Percentiles rank a stretch among this genome's conserved stretches.
Evolutionary conservation across 2,329 filamentous ascomycete species (phyloP).

Genomic region (Aureobasidium sp.): DNA sequence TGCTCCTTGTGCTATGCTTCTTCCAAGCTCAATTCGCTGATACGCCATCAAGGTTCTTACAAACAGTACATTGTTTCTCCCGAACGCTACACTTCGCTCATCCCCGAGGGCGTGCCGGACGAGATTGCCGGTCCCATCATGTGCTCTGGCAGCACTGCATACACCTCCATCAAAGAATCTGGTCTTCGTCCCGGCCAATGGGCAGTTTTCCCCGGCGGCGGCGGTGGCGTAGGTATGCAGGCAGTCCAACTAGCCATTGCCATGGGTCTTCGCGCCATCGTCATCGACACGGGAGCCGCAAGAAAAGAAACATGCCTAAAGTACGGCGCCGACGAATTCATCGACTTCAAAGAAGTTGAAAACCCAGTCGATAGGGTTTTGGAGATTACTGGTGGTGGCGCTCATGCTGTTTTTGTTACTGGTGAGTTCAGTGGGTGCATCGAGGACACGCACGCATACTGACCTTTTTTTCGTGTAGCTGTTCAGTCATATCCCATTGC

Average conservation of each 20-base stretch:
- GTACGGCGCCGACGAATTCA: slow-evolving; percentile 47
- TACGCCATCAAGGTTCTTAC: slow-evolving; percentile 38
- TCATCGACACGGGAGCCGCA: slow-evolving; percentile 43
- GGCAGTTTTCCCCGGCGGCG: slow-evolving; percentile 47
- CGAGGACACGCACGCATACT: neutral
- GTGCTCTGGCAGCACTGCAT: slow-evolving; percentile 51
- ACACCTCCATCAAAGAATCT: slow-evolving; percentile 46
- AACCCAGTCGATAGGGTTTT: slow-evolving; percentile 36
- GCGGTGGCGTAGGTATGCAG: slow-evolving; percentile 50
- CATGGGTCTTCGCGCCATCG: slow-evolving; percentile 49
- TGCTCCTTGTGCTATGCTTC: no score
- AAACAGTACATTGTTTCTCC: slow-evolving; percentile 51
- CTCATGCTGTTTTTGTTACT: slow-evolving; percentile 35
- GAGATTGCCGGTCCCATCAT: slow-evolving; percentile 52
- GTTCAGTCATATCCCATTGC: slow-evolving; percentile 19
- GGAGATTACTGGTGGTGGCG: slow-evolving; percentile 39
- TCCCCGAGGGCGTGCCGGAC: slow-evolving; percentile 47
- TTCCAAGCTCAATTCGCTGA: neutral
- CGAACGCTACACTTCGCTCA: slow-evolving; percentile 45
- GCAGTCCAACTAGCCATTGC: slow-evolving; percentile 46
- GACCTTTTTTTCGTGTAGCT: neutral
- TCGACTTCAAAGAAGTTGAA: slow-evolving; percentile 43
- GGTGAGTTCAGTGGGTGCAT: neutral
- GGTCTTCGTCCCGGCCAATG: slow-evolving; percentile 43
- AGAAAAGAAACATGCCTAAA: slow-evolving; percentile 39